Evolutionary conservation across 2,329 filamentous ascomycete genomes (phyloP).

Genomic region (Trichoderma harzianum): DNA sequence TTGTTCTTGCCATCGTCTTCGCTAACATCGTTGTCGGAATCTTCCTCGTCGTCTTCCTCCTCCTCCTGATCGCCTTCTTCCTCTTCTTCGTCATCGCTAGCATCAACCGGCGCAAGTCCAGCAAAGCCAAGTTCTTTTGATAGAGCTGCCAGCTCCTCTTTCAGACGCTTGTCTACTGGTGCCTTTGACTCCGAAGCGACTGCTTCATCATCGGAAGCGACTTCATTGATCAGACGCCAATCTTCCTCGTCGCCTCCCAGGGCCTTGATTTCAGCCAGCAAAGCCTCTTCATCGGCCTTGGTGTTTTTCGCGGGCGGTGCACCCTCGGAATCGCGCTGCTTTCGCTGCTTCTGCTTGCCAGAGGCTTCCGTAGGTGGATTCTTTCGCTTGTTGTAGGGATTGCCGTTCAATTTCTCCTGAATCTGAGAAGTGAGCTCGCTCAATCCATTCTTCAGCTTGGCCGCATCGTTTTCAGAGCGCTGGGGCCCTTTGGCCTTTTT

Average conservation of each 20-base stretch:
- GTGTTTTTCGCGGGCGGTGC: constrained; percentile 25
- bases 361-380: constrained; percentile 36
- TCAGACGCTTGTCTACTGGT: constrained; percentile 41
- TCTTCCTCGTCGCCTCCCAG: constrained; percentile 65
- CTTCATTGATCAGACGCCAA: constrained; percentile 56
- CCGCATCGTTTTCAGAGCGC: constrained; percentile 22
- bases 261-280: constrained; percentile 62
- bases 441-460: constrained; percentile 50
- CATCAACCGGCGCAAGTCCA: constrained; percentile 34
- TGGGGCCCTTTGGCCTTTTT: constrained; percentile 36
- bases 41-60: constrained; percentile 25
- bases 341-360: constrained; percentile 35
- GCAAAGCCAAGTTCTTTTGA: constrained; percentile 40
- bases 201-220: constrained; percentile 41
- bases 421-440: constrained; percentile 55
- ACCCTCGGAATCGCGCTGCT: constrained; percentile 34
- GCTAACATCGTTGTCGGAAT: constrained; percentile 10
- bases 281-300: constrained; percentile 34
- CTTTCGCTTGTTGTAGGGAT: constrained; percentile 48
- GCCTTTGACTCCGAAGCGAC: constrained; percentile 31
- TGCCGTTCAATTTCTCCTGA: constrained; percentile 46
- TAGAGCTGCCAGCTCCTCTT: constrained; percentile 36
- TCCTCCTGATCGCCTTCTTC: constrained; percentile 30
- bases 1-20: background rate
- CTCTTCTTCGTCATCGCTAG: constrained; percentile 36